A percentile compares a stretch with the other conserved stretches of the same genome.
Conservation (phyloP, 73 alveolate species). For the Paramecium bursaria region DNA sequence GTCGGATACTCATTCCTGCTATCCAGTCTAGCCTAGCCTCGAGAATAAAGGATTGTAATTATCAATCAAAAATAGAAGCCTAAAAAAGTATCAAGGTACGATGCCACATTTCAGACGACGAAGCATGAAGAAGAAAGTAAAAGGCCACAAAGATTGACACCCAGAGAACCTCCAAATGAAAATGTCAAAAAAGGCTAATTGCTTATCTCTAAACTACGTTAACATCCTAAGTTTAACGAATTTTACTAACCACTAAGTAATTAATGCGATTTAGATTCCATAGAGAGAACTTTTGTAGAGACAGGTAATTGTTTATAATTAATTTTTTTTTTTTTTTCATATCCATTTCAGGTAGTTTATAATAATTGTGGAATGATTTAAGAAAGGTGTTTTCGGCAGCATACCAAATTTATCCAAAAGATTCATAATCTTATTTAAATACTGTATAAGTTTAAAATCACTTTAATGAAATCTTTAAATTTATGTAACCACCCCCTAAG, state of each 20-base stretch:
- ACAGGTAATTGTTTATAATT: background rate
- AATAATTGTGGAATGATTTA: background rate
- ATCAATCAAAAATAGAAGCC: background rate
- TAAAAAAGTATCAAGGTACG: constrained; percentile 30
- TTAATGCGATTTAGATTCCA: background rate
- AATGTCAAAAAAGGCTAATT: background rate
- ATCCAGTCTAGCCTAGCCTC: constrained; percentile 1
- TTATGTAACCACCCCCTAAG: background rate
- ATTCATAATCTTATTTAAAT: background rate
- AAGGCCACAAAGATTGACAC: constrained; percentile 29
- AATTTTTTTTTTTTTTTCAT: no score
- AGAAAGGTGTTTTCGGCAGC: constrained; percentile 10
- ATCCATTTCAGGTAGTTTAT: background rate
- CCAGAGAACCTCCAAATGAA: constrained; percentile 10
- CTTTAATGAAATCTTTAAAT: background rate
- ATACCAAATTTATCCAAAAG: background rate
- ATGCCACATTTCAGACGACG: constrained; percentile 12
- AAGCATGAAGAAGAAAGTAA: constrained; percentile 11
- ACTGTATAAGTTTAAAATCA: background rate
- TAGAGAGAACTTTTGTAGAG: background rate
- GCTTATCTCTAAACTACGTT: background rate
- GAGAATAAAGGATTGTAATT: constrained; percentile 55
- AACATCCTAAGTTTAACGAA: constrained; percentile 14
- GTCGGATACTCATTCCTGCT: constrained; percentile 32
- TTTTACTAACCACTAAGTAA: background rate